Conservation (phyloP, 768 basidiomycete species). For the Dentipellis sp. region DNA sequence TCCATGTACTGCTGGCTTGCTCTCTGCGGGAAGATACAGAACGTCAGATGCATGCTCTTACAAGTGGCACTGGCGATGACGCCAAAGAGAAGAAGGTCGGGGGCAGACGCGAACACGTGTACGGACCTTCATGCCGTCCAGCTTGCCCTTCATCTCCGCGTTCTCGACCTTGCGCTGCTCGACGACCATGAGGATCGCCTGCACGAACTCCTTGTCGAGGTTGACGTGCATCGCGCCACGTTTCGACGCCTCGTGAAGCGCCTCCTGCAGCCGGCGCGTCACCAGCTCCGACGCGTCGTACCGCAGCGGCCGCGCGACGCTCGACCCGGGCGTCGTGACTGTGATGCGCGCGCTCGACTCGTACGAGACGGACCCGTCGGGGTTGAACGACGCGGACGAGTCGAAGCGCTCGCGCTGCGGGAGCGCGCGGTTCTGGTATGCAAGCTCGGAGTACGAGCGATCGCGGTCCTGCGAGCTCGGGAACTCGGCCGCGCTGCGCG, state of each 20-base stretch:
- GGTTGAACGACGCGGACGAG: slow-evolving; percentile 18
- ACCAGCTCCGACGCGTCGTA: slow-evolving; percentile 38
- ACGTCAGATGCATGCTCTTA: background rate
- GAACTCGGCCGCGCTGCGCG: background rate
- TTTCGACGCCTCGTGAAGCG: slow-evolving; percentile 48
- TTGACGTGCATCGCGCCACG: slow-evolving; percentile 52
- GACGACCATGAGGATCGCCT: slow-evolving; percentile 56
- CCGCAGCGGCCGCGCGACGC: slow-evolving; percentile 18
- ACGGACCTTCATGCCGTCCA: slow-evolving; percentile 83
- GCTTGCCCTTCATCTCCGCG: slow-evolving; percentile 56
- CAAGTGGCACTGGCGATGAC: background rate
- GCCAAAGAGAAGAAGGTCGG: background rate
- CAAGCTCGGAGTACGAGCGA: background rate
- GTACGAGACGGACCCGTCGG: slow-evolving; percentile 5
- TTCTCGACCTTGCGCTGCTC: slow-evolving; percentile 56
- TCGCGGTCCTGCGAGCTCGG: background rate
- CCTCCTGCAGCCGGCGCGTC: slow-evolving; percentile 47
- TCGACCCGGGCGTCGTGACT: slow-evolving; percentile 33
- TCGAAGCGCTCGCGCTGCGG: slow-evolving; percentile 18
- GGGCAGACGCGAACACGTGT: background rate
- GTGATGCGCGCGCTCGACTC: slow-evolving; percentile 29
- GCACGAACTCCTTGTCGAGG: slow-evolving; percentile 67
- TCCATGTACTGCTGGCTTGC: slow-evolving; percentile 89
- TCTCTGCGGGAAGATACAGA: slow-evolving; percentile 39
- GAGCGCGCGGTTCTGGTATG: background rate